phyloP scores from a whole-genome alignment of 2,329 filamentous ascomycete species.

The Tolypocladium capitatum region DNA sequence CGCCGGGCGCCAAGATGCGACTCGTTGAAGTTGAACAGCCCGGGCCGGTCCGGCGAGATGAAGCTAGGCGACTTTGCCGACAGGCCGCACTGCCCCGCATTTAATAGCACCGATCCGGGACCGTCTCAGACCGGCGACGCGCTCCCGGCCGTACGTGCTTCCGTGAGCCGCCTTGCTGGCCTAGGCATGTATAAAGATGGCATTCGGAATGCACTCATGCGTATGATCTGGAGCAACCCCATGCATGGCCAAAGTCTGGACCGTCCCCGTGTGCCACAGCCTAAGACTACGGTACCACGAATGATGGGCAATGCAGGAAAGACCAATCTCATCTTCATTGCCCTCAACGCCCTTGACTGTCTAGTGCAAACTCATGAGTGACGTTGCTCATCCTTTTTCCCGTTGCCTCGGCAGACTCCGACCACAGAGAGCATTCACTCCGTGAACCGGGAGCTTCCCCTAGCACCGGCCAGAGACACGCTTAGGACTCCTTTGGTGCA shows the following conservation, averaged over 20 bases:
- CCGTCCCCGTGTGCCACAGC: background rate
- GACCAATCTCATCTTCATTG: background rate
- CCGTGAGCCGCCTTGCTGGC: background rate
- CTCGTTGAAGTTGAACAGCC: background rate
- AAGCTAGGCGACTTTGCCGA: background rate
- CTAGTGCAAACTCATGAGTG: background rate
- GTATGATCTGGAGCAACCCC: background rate
- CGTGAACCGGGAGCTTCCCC: background rate
- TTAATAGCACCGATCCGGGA: background rate
- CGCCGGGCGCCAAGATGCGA: background rate
- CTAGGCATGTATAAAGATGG: background rate
- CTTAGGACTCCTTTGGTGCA: slow-evolving; percentile 6
- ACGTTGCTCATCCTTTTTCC: background rate
- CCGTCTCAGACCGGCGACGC: background rate
- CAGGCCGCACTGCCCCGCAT: background rate
- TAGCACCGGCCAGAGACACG: background rate
- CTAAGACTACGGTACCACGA: background rate
- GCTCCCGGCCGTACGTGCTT: background rate
- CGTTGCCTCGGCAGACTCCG: background rate
- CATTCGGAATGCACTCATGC: background rate
- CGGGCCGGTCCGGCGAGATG: background rate
- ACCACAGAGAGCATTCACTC: background rate
- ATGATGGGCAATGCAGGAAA: background rate
- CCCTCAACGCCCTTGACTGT: background rate
- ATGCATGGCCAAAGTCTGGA: background rate